Evolutionary conservation across 1,139 yeast species (phyloP).

Genomic region (Geotrichum citri-aurantii): DNA sequence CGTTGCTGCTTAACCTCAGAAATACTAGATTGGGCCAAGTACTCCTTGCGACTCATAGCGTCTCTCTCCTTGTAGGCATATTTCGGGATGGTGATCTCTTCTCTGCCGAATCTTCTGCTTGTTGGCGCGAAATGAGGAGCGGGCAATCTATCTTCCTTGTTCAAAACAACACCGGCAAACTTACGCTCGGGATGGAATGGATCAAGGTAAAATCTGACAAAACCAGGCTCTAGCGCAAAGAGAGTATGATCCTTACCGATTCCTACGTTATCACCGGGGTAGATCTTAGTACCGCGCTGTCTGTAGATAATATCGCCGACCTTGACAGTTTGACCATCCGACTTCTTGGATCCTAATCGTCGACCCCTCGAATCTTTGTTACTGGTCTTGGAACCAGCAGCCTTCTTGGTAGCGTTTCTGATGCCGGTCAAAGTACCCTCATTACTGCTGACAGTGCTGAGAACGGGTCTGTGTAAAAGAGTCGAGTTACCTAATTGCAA

Average conservation of each 20-base stretch:
- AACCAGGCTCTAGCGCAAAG: conserved; percentile 89
- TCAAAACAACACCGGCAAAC: conserved; percentile 81
- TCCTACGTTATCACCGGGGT: conserved; percentile 84
- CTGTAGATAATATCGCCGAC: conserved; percentile 91
- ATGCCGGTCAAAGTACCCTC: conserved; percentile 39
- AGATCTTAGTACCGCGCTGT: conserved; percentile 95
- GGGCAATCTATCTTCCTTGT: conserved; percentile 61
- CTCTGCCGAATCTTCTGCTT: conserved; percentile 76
- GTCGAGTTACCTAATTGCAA: conserved; percentile 14
- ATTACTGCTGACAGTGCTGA: neutral
- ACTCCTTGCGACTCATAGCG: conserved; percentile 58
- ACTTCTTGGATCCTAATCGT: conserved; percentile 83
- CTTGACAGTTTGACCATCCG: conserved; percentile 61
- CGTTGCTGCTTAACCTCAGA: conserved; percentile 39
- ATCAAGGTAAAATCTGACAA: conserved; percentile 81
- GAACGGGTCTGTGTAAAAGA: conserved; percentile 8
- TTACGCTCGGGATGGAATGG: conserved; percentile 96
- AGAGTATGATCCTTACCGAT: conserved; percentile 94
- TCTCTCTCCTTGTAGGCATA: conserved; percentile 54
- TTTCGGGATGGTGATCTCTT: conserved; percentile 45
- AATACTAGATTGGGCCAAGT: conserved; percentile 49
- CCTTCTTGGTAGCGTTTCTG: conserved; percentile 90
- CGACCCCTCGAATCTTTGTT: conserved; percentile 96
- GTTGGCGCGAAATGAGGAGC: conserved; percentile 87
- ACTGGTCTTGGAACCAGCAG: conserved; percentile 88